phyloP scores from a whole-genome alignment of 331 rosid species.

The Phaseolus coccineus region DNA sequence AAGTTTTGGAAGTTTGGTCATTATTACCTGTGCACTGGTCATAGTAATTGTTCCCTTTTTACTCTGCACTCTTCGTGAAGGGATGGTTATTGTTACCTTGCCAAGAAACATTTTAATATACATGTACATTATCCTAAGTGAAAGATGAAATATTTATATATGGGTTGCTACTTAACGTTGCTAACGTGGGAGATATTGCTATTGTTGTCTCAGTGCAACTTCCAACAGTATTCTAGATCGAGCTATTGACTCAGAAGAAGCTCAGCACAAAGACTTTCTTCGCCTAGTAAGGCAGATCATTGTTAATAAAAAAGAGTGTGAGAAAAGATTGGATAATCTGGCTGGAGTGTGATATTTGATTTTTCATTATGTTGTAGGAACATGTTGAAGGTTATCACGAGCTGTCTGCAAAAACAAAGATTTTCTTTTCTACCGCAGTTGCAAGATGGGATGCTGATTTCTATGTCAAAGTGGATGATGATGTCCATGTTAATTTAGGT shows the following conservation, averaged over 20 bases:
- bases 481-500: conserved; percentile 99
- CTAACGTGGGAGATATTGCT: conserved; percentile 51
- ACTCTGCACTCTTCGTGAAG: background rate
- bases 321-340: conserved; percentile 39
- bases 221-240: conserved; percentile 98
- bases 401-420: conserved; percentile 93
- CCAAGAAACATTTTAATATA: background rate
- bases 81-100: background rate
- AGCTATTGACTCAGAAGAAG: conserved; percentile 96
- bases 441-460: conserved; percentile 94
- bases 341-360: conserved; percentile 38
- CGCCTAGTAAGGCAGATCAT: conserved; percentile 74
- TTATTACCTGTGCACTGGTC: too few relatives aligned
- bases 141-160: background rate
- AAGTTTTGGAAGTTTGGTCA: too few relatives aligned
- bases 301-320: conserved; percentile 9
- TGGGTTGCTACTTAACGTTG: conserved; percentile 27
- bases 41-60: too few relatives aligned
- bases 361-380: conserved; percentile 63
- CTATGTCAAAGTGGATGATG: conserved; percentile 96
- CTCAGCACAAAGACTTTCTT: conserved; percentile 90
- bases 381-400: conserved; percentile 99
- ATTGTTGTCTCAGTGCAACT: conserved; percentile 75
- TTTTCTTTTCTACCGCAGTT: conserved; percentile 90
- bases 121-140: background rate